Conservation (phyloP, 768 basidiomycete genomes). For the Hericium alpestre region DNA sequence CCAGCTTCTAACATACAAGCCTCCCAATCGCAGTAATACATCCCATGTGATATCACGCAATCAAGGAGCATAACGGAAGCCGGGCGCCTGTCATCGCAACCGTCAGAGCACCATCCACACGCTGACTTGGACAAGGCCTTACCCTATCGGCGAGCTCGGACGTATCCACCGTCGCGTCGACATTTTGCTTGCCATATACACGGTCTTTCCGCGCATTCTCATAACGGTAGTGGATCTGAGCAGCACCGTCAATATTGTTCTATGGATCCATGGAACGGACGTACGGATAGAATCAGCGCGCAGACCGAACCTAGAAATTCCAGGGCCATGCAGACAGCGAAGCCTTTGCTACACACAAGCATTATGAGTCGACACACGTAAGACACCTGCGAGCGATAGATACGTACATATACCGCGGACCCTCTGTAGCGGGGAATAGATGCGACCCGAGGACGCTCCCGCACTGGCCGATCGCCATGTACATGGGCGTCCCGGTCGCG, state of each 20-base stretch:
- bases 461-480: constrained; percentile 73
- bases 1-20: too few relatives aligned
- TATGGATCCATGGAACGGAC: not conserved
- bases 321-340: constrained; percentile 31
- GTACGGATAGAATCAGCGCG: not conserved
- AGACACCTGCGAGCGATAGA: too few relatives aligned
- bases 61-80: constrained; percentile 45
- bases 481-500: constrained; percentile 66
- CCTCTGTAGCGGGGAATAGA: constrained; percentile 53
- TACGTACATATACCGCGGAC: constrained; percentile 55
- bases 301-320: not conserved
- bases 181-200: constrained; percentile 38
- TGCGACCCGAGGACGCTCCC: constrained; percentile 71
- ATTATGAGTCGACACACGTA: too few relatives aligned
- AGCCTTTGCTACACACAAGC: constrained; percentile 37
- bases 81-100: constrained; percentile 34
- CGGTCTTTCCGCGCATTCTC: constrained; percentile 51
- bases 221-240: constrained; percentile 48
- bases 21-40: too few relatives aligned
- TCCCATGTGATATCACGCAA: not conserved
- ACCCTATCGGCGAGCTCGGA: constrained; percentile 60
- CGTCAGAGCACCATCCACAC: not conserved
- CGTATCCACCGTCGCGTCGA: constrained; percentile 45
- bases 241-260: not conserved
- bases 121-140: constrained; percentile 5